Conservation (phyloP, 352 stramenopile genomes). For the Elongisporangium prolatum region DNA sequence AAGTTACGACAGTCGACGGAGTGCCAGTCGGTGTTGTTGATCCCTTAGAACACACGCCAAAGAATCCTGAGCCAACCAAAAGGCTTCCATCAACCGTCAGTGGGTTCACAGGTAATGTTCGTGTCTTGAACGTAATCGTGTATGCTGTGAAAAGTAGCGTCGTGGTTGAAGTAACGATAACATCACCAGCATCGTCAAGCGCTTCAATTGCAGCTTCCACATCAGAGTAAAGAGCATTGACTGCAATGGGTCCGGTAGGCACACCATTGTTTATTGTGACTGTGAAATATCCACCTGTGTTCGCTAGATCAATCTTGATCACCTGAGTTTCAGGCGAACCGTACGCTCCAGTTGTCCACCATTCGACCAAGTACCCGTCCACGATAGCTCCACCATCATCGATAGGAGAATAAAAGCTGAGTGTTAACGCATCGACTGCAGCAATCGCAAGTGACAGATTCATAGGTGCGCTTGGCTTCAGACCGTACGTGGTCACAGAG, state of each 20-base stretch:
- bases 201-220: conserved; percentile 78
- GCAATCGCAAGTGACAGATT: conserved; percentile 39
- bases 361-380: conserved; percentile 87
- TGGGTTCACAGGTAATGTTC: conserved; percentile 19
- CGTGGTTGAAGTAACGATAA: conserved; percentile 48
- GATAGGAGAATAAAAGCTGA: conserved; percentile 80
- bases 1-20: conserved; percentile 38
- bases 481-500: conserved; percentile 36
- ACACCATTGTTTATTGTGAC: conserved; percentile 43
- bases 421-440: conserved; percentile 48
- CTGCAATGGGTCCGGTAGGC: conserved; percentile 49
- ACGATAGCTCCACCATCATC: conserved; percentile 86
- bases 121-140: conserved; percentile 53
- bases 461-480: conserved; percentile 49
- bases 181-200: conserved; percentile 72
- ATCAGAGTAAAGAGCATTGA: conserved; percentile 55
- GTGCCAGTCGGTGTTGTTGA: conserved; percentile 15
- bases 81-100: conserved; percentile 31
- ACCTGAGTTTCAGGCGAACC: conserved; percentile 63
- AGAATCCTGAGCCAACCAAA: conserved; percentile 27
- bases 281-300: conserved; percentile 82
- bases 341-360: conserved; percentile 60
- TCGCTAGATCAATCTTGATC: conserved; percentile 75
- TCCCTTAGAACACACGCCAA: conserved; percentile 52
- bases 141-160: conserved; percentile 27